Percentiles rank a stretch among this genome's conserved stretches.
Conservation (phyloP, 2,329 filamentous ascomycete genomes). For the Aspergillus pseudonomiae region DNA sequence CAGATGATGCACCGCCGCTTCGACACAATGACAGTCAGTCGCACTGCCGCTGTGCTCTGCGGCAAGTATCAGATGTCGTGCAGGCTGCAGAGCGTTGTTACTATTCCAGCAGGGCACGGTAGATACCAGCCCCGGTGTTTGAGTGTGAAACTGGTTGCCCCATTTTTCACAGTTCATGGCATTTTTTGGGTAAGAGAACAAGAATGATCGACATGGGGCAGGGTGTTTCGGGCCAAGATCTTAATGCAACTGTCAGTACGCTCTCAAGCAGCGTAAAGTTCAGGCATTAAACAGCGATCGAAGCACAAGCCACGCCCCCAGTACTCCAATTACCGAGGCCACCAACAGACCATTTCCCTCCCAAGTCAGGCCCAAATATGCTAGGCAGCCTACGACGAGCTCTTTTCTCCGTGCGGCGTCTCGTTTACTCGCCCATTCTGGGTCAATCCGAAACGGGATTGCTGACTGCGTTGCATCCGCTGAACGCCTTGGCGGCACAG, state of each 20-base stretch:
- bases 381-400: slow-evolving; percentile 59
- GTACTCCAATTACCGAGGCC: slow-evolving; percentile 39
- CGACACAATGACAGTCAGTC: not conserved
- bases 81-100: not conserved
- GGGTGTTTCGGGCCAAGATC: slow-evolving; percentile 9
- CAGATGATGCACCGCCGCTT: not conserved
- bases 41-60: not conserved
- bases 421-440: slow-evolving; percentile 58
- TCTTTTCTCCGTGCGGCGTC: slow-evolving; percentile 61
- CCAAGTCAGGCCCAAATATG: slow-evolving; percentile 56
- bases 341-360: slow-evolving; percentile 49
- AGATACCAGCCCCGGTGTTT: slow-evolving; percentile 9
- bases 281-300: slow-evolving; percentile 36
- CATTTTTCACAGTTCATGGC: slow-evolving; percentile 10
- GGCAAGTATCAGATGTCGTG: not conserved
- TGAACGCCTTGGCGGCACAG: slow-evolving; percentile 48
- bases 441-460: slow-evolving; percentile 62
- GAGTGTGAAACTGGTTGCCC: slow-evolving; percentile 14
- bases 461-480: slow-evolving; percentile 42
- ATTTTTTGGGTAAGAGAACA: slow-evolving; percentile 13
- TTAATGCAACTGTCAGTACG: slow-evolving; percentile 5
- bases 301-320: slow-evolving; percentile 48
- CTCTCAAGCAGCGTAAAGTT: not conserved
- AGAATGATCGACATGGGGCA: slow-evolving; percentile 18
- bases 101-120: not conserved